Conservation (phyloP, 208 protist genomes). For the Leishmania tropica region DNA sequence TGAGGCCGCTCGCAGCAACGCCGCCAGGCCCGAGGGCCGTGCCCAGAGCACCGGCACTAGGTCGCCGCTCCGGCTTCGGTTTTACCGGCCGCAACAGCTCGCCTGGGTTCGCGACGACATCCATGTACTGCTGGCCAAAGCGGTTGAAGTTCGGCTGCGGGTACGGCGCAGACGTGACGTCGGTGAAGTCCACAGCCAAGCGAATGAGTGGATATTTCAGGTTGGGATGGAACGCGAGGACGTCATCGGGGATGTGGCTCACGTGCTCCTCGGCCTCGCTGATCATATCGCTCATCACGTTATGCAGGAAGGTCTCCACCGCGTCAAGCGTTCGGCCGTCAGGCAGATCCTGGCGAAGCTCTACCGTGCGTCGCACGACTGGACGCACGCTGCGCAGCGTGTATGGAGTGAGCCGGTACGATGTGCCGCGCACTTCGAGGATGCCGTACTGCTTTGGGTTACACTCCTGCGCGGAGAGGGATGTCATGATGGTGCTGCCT, state of each 20-base stretch:
- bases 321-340: constrained; percentile 70
- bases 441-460: constrained; percentile 95
- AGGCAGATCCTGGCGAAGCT: constrained; percentile 65
- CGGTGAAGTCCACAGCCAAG: constrained; percentile 82
- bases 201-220: constrained; percentile 87
- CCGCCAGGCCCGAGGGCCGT: constrained; percentile 4
- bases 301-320: constrained; percentile 82
- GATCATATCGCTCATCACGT: constrained; percentile 82
- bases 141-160: constrained; percentile 87
- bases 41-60: constrained; percentile 6
- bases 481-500: constrained; percentile 96
- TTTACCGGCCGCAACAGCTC: constrained; percentile 78
- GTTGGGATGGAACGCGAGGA: constrained; percentile 78
- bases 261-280: constrained; percentile 77
- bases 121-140: constrained; percentile 92
- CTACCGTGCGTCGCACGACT: constrained; percentile 88
- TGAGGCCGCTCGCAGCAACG: constrained; percentile 10
- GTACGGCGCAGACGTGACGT: constrained; percentile 71
- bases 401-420: constrained; percentile 90
- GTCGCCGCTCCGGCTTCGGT: constrained; percentile 47
- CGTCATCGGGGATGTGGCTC: constrained; percentile 70
- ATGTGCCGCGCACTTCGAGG: constrained; percentile 80
- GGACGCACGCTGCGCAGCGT: constrained; percentile 92
- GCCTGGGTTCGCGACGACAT: constrained; percentile 84
- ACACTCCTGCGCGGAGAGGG: constrained; percentile 93